Base-by-base conservation (phyloP, 163 green algal species). In the Volvox carteri region DNA sequence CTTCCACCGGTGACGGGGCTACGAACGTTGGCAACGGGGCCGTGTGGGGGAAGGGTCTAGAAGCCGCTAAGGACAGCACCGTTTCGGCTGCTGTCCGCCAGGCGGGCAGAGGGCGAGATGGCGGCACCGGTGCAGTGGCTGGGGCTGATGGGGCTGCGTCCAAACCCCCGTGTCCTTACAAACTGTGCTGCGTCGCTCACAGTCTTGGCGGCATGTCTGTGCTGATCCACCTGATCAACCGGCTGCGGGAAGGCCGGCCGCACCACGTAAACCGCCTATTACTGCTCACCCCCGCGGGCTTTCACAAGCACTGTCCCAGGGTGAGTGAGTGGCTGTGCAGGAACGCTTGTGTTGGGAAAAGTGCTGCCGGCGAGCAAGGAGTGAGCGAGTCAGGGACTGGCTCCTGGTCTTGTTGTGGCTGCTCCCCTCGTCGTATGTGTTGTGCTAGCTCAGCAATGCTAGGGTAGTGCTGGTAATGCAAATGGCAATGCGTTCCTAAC, bases 261-360 rank as follows among this genome's bases (percentile, higher is more conserved):
- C 98, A 85, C 86, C 93, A 95, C 84, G 87, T 99, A 23, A 92
- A 87, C 35, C 92, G 96, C 54, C 89, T 99, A 60, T 94, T 99
- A 42, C 94, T 99, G 76, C 93, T 99, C 23, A 96, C 94, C 0
- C 96, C 96, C 33, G 96, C 96, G 8, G 96, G 96, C 50, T 98
- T 97, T 91, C 95, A 97, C 84, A 39, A 79, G 30, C 42, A 90
- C 60, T 58, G 67, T 21, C 88, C 88, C 19, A 87, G 23, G 86
- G 86, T 91, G 67, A 62, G 78, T 44, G 14, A 16, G 37, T 1
- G 78, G 25, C 30, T 1, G 35, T 50, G 67, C 16, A 30, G 67
- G 14, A 58, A 14, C n/a, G n/a, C n/a, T n/a, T n/a, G n/a, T n/a
- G n/a, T n/a, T n/a, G n/a, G n/a, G n/a, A n/a, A n/a, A n/a, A n/a